These are phyloP conservation scores for Microbotryum saponariae DNA, from an alignment of 1,284 basidiomycete genomes.

Conservation along the genomic window DNA sequence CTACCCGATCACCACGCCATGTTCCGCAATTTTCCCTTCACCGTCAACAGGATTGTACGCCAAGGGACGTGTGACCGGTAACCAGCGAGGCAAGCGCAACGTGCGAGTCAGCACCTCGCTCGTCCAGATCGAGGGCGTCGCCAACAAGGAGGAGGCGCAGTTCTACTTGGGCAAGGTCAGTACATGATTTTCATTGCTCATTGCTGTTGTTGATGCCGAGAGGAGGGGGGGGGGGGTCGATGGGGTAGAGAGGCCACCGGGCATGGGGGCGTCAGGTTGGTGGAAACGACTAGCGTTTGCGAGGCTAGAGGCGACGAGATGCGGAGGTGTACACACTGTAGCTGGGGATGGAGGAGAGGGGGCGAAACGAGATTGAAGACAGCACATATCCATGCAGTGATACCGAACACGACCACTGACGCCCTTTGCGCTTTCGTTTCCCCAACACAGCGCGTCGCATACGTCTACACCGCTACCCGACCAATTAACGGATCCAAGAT, in stretches of 20 bases:
- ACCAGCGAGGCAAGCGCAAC: slow-evolving; percentile 98
- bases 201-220: not conserved
- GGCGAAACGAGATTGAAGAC: too few relatives aligned
- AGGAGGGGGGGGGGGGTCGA: not conserved
- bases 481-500: slow-evolving; percentile 43
- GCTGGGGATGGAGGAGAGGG: not conserved
- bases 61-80: slow-evolving; percentile 94
- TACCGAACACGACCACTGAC: slow-evolving; percentile 1
- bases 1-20: not conserved
- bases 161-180: slow-evolving; percentile 98
- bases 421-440: not conserved
- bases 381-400: too few relatives aligned
- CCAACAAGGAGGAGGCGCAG: slow-evolving; percentile 82
- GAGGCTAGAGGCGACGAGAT: not conserved
- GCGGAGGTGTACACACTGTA: too few relatives aligned
- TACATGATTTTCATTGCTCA: slow-evolving; percentile 4
- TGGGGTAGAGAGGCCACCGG: not conserved
- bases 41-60: slow-evolving; percentile 55
- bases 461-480: slow-evolving; percentile 62
- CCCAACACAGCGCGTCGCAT: slow-evolving; percentile 72
- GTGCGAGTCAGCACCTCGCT: slow-evolving; percentile 89
- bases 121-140: slow-evolving; percentile 94
- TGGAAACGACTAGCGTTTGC: too few relatives aligned
- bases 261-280: too few relatives aligned
- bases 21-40: too few relatives aligned